Percentiles rank a stretch among this genome's conserved stretches.
Conservation (phyloP, 805 yeast genomes). For the Wickerhamomyces strasburgensis region DNA sequence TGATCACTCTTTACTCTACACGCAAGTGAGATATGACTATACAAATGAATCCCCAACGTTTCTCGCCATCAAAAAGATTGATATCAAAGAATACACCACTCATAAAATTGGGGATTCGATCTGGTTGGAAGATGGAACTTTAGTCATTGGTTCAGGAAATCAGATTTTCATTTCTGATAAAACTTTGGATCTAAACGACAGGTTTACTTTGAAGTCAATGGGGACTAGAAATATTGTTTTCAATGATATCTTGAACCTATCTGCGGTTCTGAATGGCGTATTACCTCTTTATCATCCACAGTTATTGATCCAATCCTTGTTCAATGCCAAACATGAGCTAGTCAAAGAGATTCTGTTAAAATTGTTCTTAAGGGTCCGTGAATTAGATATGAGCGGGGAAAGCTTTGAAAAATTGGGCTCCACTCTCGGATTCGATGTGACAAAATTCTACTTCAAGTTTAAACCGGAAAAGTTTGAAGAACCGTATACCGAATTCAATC, state of each 20-base stretch:
- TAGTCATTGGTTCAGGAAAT: slow-evolving; percentile 85
- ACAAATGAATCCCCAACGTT: slow-evolving; percentile 77
- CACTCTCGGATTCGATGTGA: slow-evolving; percentile 25
- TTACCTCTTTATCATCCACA: slow-evolving; percentile 91
- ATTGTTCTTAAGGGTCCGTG: slow-evolving; percentile 50
- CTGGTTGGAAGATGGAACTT: slow-evolving; percentile 76
- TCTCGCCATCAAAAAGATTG: slow-evolving; percentile 68
- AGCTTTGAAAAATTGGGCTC: slow-evolving; percentile 23
- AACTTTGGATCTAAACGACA: slow-evolving; percentile 49
- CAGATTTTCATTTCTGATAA: slow-evolving; percentile 83
- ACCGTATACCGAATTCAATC: slow-evolving; percentile 37
- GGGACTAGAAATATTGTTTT: slow-evolving; percentile 54
- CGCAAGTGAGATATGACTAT: slow-evolving; percentile 85
- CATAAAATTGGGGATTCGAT: slow-evolving; percentile 85
- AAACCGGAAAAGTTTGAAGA: slow-evolving; percentile 26
- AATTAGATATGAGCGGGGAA: slow-evolving; percentile 38
- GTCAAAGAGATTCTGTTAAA: slow-evolving; percentile 54
- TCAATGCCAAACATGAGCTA: slow-evolving; percentile 50
- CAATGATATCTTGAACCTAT: slow-evolving; percentile 58
- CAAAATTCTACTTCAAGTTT: slow-evolving; percentile 24
- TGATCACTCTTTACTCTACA: slow-evolving; percentile 57
- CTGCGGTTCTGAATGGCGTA: slow-evolving; percentile 80
- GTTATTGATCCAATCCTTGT: slow-evolving; percentile 67
- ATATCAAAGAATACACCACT: slow-evolving; percentile 63
- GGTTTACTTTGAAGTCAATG: slow-evolving; percentile 46